Conservation (phyloP, 495 filamentous ascomycete species). For the Penicillium pulvis region DNA sequence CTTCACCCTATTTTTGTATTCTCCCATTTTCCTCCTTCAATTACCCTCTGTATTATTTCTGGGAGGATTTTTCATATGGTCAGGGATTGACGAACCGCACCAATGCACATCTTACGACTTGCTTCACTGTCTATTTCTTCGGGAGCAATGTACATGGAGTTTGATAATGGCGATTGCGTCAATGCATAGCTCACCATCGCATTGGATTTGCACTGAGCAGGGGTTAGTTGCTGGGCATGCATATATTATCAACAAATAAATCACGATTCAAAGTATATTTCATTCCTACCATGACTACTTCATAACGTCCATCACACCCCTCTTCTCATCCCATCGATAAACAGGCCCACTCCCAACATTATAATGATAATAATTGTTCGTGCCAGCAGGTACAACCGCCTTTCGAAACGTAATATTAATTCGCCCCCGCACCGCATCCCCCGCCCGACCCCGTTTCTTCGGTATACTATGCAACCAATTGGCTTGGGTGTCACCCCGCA, state of each 20-base stretch:
- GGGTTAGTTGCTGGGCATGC: background rate
- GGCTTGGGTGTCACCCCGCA: conserved; percentile 67
- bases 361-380: conserved; percentile 73
- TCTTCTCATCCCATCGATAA: conserved; percentile 60
- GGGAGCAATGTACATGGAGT: conserved; percentile 26
- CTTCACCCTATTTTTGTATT: conserved; percentile 12
- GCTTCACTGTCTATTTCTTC: conserved; percentile 23
- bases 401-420: conserved; percentile 77
- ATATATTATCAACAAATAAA: conserved; percentile 2
- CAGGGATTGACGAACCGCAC: conserved; percentile 8
- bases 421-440: conserved; percentile 55
- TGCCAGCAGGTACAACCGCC: conserved; percentile 63
- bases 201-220: background rate
- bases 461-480: conserved; percentile 77
- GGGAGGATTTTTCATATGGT: conserved; percentile 12
- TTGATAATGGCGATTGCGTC: conserved; percentile 3
- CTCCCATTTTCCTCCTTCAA: conserved; percentile 5
- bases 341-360: conserved; percentile 69
- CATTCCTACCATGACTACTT: background rate
- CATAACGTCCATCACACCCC: conserved; percentile 52
- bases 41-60: conserved; percentile 9
- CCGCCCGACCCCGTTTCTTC: conserved; percentile 58
- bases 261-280: background rate
- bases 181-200: conserved; percentile 6
- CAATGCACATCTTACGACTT: conserved; percentile 24